phyloP scores from a whole-genome alignment of 2,329 filamentous ascomycete genomes.

The Sporothrix sp. region DNA sequence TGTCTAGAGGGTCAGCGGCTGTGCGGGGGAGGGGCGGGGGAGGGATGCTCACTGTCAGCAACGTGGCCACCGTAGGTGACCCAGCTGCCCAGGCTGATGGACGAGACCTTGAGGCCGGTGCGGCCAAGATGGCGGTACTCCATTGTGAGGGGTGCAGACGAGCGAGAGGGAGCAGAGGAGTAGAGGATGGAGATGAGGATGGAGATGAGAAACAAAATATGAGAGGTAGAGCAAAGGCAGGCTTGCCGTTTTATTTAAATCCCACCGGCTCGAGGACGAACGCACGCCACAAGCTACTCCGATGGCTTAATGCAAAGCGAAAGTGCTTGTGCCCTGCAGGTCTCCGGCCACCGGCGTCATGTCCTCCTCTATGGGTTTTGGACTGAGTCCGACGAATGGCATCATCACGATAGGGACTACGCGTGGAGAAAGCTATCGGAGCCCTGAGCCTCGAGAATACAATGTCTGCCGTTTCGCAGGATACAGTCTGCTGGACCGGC shows the following conservation, averaged over 20 bases:
- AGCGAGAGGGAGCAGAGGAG: background rate
- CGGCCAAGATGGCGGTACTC: conserved; percentile 62
- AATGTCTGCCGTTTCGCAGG: too few species aligned
- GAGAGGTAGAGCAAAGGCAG: background rate
- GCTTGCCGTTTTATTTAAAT: too few species aligned
- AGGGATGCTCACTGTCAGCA: conserved; percentile 51
- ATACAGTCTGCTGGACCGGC: too few species aligned
- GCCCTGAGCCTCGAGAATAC: too few species aligned
- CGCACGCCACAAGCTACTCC: background rate
- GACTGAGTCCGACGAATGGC: background rate
- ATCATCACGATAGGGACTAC: background rate
- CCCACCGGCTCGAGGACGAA: background rate
- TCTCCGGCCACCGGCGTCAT: background rate
- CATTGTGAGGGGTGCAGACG: conserved; percentile 34
- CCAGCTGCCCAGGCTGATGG: conserved; percentile 62
- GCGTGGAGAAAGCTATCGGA: too few species aligned
- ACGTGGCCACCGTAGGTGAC: conserved; percentile 68
- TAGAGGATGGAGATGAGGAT: background rate
- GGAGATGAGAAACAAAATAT: background rate
- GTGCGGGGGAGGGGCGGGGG: background rate
- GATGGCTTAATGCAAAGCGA: conserved; percentile 1
- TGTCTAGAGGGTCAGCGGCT: background rate
- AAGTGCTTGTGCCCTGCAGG: background rate
- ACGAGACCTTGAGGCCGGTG: conserved; percentile 64
- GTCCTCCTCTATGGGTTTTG: background rate